Base-by-base conservation (phyloP, 2,329 filamentous ascomycete species). In the Colletotrichum ledebouriae region DNA sequence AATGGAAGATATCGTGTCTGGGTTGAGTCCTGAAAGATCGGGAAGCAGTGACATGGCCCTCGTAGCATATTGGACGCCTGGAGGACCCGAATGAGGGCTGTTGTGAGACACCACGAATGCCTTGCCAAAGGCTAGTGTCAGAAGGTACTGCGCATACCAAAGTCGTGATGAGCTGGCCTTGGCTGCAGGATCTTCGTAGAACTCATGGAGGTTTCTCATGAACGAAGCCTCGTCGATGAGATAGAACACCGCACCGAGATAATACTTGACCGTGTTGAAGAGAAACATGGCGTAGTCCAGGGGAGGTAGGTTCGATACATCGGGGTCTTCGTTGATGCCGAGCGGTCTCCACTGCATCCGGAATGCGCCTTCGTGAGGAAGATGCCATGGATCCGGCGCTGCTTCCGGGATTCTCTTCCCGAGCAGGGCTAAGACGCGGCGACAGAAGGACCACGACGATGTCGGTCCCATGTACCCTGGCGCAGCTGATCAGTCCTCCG, bases 41-140 rank as follows among this genome's bases (percentile, higher is more conserved):
- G 80, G 80, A 50, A 82, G 73, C 4, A 82, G 13, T 0, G 78
- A 74, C 78, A 82, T 80, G 0, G 79, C 80, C 3, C 80, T 71
- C 0, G 76, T 71, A 9, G 80, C 80, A 59, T 80, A 81, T 46
- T 80, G 77, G n/a, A 78, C 75, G 0, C 80, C 79, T 0, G 77
- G 72, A 0, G 79, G 79, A 0, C 74, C 74, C 3, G 76, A 73
- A 33, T 76, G 73, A 4, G 67, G 49, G 37, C 69, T 75, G 1
- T 71, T 71, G 0, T 72, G 74, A 4, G 22, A 33, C 10, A 73
- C 72, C 1, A 77, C 46, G 4, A 78, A 77, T 0, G 76, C 73
- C 20, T 78, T 76, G 0, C 77, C 77, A 15, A 78, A 78, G 2
- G 77, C 77, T 13, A 78, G 70, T 47, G 78, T 73, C 0, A 78